phyloP scores from a whole-genome alignment of 208 protist genomes.

The Leishmania aethiopica region DNA sequence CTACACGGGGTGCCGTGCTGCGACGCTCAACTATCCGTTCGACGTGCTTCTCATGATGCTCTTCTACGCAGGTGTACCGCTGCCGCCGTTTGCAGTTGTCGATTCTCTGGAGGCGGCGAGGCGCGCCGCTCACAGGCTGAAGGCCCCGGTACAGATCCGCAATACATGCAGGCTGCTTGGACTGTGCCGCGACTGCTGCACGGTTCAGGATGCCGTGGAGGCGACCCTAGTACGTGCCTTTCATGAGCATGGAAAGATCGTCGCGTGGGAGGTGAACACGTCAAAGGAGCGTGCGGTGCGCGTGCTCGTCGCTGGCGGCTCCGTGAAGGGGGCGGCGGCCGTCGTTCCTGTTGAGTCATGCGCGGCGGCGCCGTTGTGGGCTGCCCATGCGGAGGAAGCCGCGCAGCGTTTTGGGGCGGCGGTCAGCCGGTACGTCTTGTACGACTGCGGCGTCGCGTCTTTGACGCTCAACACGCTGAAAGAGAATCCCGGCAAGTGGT shows the following conservation, averaged over 20 bases:
- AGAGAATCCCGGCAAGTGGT: constrained; percentile 48
- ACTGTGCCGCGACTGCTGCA: constrained; percentile 7
- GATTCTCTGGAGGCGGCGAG: constrained; percentile 24
- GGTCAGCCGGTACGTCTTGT: constrained; percentile 35
- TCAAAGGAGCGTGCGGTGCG: constrained; percentile 13
- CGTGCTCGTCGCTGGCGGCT: constrained; percentile 21
- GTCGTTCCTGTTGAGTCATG: constrained; percentile 21
- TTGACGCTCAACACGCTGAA: constrained; percentile 30
- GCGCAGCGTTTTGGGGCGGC: constrained; percentile 18
- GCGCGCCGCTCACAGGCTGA: constrained; percentile 30
- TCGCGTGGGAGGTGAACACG: constrained; percentile 45
- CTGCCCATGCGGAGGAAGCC: constrained; percentile 2
- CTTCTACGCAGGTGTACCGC: constrained; percentile 64
- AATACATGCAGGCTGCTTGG: constrained; percentile 22
- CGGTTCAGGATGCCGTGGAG: constrained; percentile 12
- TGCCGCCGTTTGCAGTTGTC: constrained; percentile 65
- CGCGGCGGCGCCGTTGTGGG: constrained; percentile 16
- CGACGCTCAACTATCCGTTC: constrained; percentile 51
- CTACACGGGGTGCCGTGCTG: constrained; percentile 63
- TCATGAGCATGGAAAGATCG: constrained; percentile 32
- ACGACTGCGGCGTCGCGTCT: constrained; percentile 31
- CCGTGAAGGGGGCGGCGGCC: constrained; percentile 24
- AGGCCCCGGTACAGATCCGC: constrained; percentile 33
- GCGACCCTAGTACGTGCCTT: constrained; percentile 9
- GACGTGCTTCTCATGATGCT: constrained; percentile 82